A percentile compares a stretch with the other conserved stretches of the same genome.
These are phyloP conservation scores for Thelonectria olida DNA, from an alignment of 2,329 filamentous ascomycete genomes.

Conservation along the genomic window DNA sequence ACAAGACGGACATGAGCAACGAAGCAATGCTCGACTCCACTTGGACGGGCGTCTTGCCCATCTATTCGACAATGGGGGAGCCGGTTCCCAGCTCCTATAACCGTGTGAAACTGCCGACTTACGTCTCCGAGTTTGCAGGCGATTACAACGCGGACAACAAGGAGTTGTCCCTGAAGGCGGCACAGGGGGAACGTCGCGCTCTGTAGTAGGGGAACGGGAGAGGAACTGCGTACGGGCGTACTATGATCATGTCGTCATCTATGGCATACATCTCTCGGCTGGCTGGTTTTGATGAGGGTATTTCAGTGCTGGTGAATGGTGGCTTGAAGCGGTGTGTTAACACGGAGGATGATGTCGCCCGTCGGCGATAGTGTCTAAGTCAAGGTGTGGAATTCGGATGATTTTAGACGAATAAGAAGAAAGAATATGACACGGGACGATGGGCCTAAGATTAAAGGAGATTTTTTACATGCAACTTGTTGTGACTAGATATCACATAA, in stretches of 20 bases:
- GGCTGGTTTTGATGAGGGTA: background rate
- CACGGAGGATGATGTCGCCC: background rate
- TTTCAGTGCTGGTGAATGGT: background rate
- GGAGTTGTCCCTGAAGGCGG: conserved; percentile 38
- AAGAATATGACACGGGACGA: background rate
- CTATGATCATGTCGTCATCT: background rate
- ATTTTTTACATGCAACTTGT: too few relatives aligned
- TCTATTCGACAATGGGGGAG: conserved; percentile 70
- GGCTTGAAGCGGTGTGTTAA: background rate
- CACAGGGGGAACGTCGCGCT: conserved; percentile 34
- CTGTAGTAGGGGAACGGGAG: background rate
- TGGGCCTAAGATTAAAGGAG: background rate
- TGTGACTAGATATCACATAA: too few relatives aligned
- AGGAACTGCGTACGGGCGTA: background rate
- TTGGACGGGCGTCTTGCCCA: conserved; percentile 69
- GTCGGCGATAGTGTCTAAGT: background rate
- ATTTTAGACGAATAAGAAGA: background rate
- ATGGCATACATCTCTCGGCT: background rate
- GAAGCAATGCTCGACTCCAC: conserved; percentile 51
- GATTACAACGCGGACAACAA: conserved; percentile 48
- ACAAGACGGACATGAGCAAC: conserved; percentile 58
- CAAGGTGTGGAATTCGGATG: background rate
- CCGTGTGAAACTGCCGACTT: conserved; percentile 66
- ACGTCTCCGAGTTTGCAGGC: conserved; percentile 59
- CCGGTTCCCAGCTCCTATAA: conserved; percentile 71